A percentile compares a stretch with the other conserved stretches of the same genome.
phyloP scores from a whole-genome alignment of 768 basidiomycete species.

The Serpula lacrymans region DNA sequence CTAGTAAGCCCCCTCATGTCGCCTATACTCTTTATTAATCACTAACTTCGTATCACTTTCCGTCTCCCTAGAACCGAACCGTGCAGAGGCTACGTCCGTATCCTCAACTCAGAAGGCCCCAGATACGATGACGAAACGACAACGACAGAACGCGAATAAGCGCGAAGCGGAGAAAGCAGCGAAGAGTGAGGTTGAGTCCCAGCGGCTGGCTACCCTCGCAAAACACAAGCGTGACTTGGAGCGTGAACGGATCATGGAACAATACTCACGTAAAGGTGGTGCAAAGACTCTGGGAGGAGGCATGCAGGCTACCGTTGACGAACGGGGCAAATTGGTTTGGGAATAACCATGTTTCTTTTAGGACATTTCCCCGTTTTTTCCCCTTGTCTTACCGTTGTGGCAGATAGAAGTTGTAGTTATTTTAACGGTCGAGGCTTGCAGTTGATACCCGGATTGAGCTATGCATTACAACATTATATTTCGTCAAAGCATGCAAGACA shows the following conservation, averaged over 20 bases:
- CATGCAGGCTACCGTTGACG: conserved; percentile 59
- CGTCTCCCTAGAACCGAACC: conserved; percentile 12
- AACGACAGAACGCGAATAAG: conserved; percentile 63
- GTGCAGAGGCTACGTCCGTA: conserved; percentile 9
- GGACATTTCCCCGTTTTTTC: too few species aligned
- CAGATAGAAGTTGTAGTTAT: too few species aligned
- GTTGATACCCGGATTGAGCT: too few species aligned
- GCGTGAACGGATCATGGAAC: conserved; percentile 47
- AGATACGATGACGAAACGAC: conserved; percentile 58
- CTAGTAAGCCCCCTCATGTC: too few species aligned
- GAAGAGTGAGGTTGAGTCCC: conserved; percentile 52
- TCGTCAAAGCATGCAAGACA: too few species aligned
- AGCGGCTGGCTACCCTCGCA: conserved; percentile 48
- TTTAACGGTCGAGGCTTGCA: too few species aligned
- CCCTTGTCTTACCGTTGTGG: too few species aligned
- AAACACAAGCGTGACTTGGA: conserved; percentile 63
- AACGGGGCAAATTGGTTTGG: conserved; percentile 57
- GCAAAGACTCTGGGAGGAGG: conserved; percentile 44
- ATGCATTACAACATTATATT: too few species aligned
- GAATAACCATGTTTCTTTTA: too few species aligned
- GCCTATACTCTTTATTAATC: too few species aligned
- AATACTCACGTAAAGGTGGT: conserved; percentile 29
- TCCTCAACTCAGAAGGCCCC: conserved; percentile 30
- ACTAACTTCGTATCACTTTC: background rate
- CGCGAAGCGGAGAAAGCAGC: conserved; percentile 56